Conservation (phyloP, 2,329 filamentous ascomycete genomes). For the Trichoderma afroharzianum region DNA sequence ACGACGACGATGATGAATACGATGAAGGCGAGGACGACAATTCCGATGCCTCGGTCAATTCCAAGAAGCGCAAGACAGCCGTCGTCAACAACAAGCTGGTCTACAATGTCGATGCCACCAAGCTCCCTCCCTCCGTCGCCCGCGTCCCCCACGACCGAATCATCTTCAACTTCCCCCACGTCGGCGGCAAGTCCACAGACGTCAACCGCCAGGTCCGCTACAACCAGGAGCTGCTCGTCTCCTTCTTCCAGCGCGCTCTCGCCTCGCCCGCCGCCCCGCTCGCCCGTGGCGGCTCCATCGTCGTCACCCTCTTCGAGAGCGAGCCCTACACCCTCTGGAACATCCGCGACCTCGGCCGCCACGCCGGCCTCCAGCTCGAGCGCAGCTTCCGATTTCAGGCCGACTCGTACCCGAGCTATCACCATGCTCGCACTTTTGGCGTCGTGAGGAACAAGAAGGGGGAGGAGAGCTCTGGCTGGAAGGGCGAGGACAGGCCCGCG, state of each 20-base stretch:
- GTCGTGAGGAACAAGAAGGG: constrained; percentile 51
- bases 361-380: constrained; percentile 67
- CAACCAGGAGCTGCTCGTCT: constrained; percentile 76
- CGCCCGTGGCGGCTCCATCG: constrained; percentile 54
- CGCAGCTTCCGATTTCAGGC: constrained; percentile 68
- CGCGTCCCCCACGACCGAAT: constrained; percentile 65
- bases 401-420: constrained; percentile 67
- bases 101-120: constrained; percentile 66
- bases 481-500: constrained; percentile 42
- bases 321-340: constrained; percentile 97
- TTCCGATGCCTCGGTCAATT: neutral
- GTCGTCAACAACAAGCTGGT: constrained; percentile 40
- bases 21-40: neutral
- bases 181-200: constrained; percentile 86
- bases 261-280: constrained; percentile 30
- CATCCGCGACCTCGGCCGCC: constrained; percentile 77
- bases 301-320: constrained; percentile 88
- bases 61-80: constrained; percentile 18
- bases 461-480: constrained; percentile 41
- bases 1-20: neutral
- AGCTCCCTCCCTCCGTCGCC: constrained; percentile 47
- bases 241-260: constrained; percentile 59
- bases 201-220: constrained; percentile 90
- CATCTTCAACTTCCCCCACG: constrained; percentile 96
- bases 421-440: constrained; percentile 69